These are phyloP conservation scores for Dendrocalamus latiflorus DNA, from an alignment of 202 grass and related monocot genomes.

Conservation along the genomic window DNA sequence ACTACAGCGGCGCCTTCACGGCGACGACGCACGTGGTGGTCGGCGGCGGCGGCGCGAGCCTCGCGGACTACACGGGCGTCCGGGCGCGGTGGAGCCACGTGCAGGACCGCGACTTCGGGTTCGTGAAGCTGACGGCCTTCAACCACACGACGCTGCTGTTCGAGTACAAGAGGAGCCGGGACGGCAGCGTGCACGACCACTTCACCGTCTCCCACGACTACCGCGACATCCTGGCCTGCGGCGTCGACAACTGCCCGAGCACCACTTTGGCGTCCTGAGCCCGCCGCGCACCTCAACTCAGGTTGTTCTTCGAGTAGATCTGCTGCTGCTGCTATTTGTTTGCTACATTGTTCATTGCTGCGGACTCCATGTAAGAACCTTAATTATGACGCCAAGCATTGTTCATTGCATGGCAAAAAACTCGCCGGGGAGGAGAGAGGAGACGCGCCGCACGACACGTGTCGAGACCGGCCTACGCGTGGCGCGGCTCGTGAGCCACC, in stretches of 20 bases:
- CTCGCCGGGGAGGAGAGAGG: no score
- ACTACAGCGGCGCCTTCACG: conserved; percentile 58
- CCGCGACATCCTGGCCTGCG: conserved; percentile 63
- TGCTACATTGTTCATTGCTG: background rate
- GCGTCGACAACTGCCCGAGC: conserved; percentile 53
- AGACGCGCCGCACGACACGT: conserved; percentile 13
- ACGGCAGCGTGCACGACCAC: conserved; percentile 64
- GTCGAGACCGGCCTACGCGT: conserved; percentile 25
- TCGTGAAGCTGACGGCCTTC: conserved; percentile 74
- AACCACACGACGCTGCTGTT: conserved; percentile 81
- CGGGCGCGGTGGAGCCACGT: no score
- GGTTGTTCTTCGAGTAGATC: background rate
- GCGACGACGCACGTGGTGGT: no score
- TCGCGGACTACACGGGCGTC: no score
- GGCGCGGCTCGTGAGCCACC: conserved; percentile 34
- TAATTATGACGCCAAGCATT: no score
- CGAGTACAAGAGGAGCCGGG: conserved; percentile 86
- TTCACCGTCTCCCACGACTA: conserved; percentile 76
- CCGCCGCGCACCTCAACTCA: background rate
- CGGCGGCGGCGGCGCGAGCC: no score
- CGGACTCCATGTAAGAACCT: no score
- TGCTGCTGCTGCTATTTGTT: background rate
- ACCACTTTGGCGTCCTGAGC: conserved; percentile 42
- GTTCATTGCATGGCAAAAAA: no score
- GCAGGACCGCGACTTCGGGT: conserved; percentile 77